phyloP scores from a whole-genome alignment of 768 basidiomycete genomes.

The Auricularia sp. region DNA sequence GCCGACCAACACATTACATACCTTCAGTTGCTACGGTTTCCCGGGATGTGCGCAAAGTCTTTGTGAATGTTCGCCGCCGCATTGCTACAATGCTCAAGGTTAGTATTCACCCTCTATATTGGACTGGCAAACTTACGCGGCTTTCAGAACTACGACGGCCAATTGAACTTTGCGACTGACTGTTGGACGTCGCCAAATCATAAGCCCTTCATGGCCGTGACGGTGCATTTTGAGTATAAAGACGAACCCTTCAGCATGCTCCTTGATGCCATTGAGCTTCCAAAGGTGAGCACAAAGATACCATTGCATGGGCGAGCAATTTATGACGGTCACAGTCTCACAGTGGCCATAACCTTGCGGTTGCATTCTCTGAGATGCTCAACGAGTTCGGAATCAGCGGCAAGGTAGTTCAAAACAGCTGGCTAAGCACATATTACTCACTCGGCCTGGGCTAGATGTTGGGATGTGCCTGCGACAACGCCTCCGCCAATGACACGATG shows the following conservation, averaged over 20 bases:
- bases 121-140: neutral
- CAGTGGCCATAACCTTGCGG: too few species aligned
- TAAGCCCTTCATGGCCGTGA: conserved; percentile 20
- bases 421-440: neutral
- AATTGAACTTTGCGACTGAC: conserved; percentile 25
- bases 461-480: conserved; percentile 6
- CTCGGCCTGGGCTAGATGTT: conserved; percentile 4
- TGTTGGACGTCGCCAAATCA: conserved; percentile 31
- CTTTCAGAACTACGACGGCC: conserved; percentile 20
- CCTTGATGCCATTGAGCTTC: conserved; percentile 12
- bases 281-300: too few species aligned
- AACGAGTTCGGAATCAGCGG: too few species aligned
- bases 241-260: conserved; percentile 18
- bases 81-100: conserved; percentile 22
- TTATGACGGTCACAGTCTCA: too few species aligned
- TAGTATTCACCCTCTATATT: neutral
- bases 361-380: too few species aligned
- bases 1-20: conserved; percentile 23
- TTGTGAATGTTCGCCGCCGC: conserved; percentile 9
- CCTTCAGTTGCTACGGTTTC: conserved; percentile 25
- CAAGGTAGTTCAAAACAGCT: too few species aligned
- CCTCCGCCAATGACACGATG: conserved; percentile 6
- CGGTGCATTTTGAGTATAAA: conserved; percentile 23
- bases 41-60: conserved; percentile 22
- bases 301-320: too few species aligned